Conservation (phyloP, 176 grass and related monocot species). For the Saccharum spontaneum region DNA sequence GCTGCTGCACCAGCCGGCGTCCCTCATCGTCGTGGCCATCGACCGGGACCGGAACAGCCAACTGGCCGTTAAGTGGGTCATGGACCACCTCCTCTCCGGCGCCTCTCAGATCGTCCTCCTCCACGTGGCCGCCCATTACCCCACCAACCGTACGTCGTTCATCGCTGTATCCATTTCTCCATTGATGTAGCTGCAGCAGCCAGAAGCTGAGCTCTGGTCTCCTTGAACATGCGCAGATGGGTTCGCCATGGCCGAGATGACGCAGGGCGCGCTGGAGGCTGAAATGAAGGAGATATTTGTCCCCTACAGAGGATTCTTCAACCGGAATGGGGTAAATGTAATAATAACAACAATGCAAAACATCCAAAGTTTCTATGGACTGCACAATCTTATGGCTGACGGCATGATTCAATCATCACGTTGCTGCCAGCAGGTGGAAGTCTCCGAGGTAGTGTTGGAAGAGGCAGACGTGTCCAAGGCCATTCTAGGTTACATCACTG, state of each 20-base stretch:
- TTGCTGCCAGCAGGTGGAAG: slow-evolving; percentile 52
- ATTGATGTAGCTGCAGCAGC: background rate
- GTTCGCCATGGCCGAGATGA: slow-evolving; percentile 53
- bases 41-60: slow-evolving; percentile 79
- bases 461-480: slow-evolving; percentile 73
- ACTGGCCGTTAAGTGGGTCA: slow-evolving; percentile 76
- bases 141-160: slow-evolving; percentile 49
- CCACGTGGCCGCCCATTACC: slow-evolving; percentile 57
- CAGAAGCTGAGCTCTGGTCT: background rate
- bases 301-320: slow-evolving; percentile 70
- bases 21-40: slow-evolving; percentile 48
- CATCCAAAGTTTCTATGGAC: background rate
- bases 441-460: slow-evolving; percentile 73
- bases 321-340: slow-evolving; percentile 61
- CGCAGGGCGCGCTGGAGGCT: slow-evolving; percentile 48
- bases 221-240: slow-evolving; percentile 42
- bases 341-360: background rate
- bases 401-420: background rate
- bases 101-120: slow-evolving; percentile 58
- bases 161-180: background rate
- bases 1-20: slow-evolving; percentile 27
- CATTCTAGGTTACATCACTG: slow-evolving; percentile 64
- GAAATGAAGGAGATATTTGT: slow-evolving; percentile 70
- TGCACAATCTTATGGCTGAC: too few species aligned
- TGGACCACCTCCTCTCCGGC: slow-evolving; percentile 66